Conservation (phyloP, 1,284 basidiomycete genomes). For the Boletus sp. region DNA sequence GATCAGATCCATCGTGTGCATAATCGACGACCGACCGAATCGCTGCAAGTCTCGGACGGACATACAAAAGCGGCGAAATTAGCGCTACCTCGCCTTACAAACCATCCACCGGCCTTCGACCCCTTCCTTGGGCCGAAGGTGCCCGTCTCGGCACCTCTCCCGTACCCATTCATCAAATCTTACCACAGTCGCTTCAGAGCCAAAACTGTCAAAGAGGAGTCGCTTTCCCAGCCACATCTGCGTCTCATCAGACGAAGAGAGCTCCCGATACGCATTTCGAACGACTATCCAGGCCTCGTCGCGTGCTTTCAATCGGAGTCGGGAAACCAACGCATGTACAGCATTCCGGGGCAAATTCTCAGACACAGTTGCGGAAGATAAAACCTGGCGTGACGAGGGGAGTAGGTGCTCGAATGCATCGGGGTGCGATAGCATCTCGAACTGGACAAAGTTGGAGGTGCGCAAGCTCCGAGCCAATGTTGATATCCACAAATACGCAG, state of each 20-base stretch:
- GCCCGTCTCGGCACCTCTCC: slow-evolving; percentile 39
- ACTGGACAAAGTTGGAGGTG: slow-evolving; percentile 47
- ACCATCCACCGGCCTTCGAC: slow-evolving; percentile 56
- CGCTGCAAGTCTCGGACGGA: not conserved
- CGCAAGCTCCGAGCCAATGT: slow-evolving; percentile 46
- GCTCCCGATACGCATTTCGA: slow-evolving; percentile 60
- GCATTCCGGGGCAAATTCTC: slow-evolving; percentile 39
- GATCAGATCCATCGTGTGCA: no score
- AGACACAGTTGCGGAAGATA: slow-evolving; percentile 1
- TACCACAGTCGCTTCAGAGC: slow-evolving; percentile 32
- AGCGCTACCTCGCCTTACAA: slow-evolving; percentile 29
- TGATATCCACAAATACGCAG: slow-evolving; percentile 44
- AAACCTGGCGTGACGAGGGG: slow-evolving; percentile 2
- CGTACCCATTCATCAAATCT: slow-evolving; percentile 46
- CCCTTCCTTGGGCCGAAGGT: slow-evolving; percentile 51
- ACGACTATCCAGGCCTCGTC: slow-evolving; percentile 57
- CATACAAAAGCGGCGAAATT: not conserved
- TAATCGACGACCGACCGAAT: not conserved
- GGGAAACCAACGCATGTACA: slow-evolving; percentile 41
- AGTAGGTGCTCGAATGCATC: slow-evolving; percentile 27
- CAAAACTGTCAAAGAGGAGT: slow-evolving; percentile 34
- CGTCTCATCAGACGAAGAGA: slow-evolving; percentile 42
- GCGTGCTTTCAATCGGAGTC: slow-evolving; percentile 47
- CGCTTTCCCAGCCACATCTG: slow-evolving; percentile 51
- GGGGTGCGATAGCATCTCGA: slow-evolving; percentile 42